phyloP scores from a whole-genome alignment of 179 eudicot genomes.

The Vitellaria paradoxa region DNA sequence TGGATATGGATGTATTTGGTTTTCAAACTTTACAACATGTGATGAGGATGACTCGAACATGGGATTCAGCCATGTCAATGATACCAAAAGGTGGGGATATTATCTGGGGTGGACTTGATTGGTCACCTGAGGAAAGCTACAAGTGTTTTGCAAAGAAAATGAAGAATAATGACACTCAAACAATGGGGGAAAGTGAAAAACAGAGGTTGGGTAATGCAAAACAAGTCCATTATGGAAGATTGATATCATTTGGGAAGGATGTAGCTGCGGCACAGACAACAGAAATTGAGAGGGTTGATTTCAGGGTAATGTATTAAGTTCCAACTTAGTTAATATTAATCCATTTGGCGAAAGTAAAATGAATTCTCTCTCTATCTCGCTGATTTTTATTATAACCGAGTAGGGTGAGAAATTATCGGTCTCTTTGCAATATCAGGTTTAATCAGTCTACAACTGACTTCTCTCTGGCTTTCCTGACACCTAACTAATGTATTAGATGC shows the following conservation, averaged over 20 bases:
- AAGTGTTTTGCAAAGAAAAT: slow-evolving; percentile 41
- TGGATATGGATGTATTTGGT: slow-evolving; percentile 72
- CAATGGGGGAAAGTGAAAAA: slow-evolving; percentile 28
- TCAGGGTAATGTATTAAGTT: slow-evolving; percentile 56
- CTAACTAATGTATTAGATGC: background rate
- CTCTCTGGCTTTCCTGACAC: background rate
- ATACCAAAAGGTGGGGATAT: slow-evolving; percentile 92
- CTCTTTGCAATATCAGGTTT: background rate
- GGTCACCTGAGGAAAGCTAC: slow-evolving; percentile 94
- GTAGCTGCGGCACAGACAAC: slow-evolving; percentile 60
- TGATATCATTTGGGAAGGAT: slow-evolving; percentile 88
- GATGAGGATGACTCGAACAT: slow-evolving; percentile 95
- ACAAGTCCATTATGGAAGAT: slow-evolving; percentile 68
- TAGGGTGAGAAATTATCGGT: background rate
- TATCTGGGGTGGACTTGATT: slow-evolving; percentile 94
- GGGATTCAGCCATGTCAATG: slow-evolving; percentile 99
- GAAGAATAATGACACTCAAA: slow-evolving; percentile 33
- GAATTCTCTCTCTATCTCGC: background rate
- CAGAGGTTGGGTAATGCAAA: slow-evolving; percentile 22
- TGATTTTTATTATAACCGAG: background rate
- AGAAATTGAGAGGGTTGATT: slow-evolving; percentile 62
- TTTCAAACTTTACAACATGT: slow-evolving; percentile 83
- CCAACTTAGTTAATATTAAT: background rate
- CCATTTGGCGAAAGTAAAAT: background rate
- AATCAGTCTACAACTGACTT: background rate